phyloP scores from a whole-genome alignment of 129 eudicot genomes.

The Lonicera japonica region DNA sequence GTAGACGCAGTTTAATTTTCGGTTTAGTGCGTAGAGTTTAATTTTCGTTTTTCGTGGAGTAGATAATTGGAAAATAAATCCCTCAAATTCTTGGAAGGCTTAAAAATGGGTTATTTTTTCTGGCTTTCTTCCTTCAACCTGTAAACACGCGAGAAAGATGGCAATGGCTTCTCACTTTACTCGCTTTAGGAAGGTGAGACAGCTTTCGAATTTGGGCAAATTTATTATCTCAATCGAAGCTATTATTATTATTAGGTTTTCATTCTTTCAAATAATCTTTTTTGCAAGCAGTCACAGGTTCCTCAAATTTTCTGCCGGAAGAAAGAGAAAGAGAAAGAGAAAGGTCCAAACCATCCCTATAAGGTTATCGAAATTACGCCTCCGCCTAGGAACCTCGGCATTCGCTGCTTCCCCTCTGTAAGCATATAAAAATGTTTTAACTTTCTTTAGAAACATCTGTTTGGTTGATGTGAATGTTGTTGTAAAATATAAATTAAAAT shows the following conservation, averaged over 20 bases:
- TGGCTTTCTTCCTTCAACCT: not conserved
- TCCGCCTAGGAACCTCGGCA: slow-evolving; percentile 79
- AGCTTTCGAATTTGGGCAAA: not conserved
- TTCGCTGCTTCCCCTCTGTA: slow-evolving; percentile 82
- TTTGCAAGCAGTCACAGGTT: slow-evolving; percentile 27
- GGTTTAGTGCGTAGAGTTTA: no score
- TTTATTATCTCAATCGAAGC: not conserved
- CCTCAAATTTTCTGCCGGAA: slow-evolving; percentile 56
- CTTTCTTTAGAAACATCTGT: not conserved
- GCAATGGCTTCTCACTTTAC: slow-evolving; percentile 32
- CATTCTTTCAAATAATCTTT: not conserved
- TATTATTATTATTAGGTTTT: slow-evolving; percentile 2
- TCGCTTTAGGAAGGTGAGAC: slow-evolving; percentile 32
- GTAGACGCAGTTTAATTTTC: no score
- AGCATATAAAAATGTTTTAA: slow-evolving; percentile 7
- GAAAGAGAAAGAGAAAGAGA: slow-evolving; percentile 67
- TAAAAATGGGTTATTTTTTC: not conserved
- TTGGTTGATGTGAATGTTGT: no score
- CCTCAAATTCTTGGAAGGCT: no score
- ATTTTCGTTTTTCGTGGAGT: no score
- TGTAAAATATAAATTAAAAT: no score
- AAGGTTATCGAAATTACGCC: slow-evolving; percentile 89
- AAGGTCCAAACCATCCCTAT: slow-evolving; percentile 63
- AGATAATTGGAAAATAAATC: no score
- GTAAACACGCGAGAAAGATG: slow-evolving; percentile 21